These are phyloP conservation scores for Aspergillus taichungensis DNA, from an alignment of 495 filamentous ascomycete species.

Conservation along the genomic window DNA sequence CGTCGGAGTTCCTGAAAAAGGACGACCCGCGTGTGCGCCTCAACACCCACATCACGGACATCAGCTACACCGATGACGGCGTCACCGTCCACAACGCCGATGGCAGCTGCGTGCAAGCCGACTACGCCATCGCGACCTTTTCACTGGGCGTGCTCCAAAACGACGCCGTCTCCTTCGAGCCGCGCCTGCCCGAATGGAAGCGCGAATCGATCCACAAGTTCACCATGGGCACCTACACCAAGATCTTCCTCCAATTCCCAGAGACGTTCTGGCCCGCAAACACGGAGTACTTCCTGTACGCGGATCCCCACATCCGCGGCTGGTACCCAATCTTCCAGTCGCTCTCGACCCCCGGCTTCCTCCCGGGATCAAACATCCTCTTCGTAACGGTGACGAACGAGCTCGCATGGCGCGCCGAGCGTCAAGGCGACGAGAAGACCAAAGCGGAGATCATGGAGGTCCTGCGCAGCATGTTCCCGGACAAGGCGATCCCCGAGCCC, in stretches of 20 bases:
- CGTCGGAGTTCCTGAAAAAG: constrained; percentile 46
- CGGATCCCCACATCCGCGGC: constrained; percentile 50
- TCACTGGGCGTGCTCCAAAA: constrained; percentile 64
- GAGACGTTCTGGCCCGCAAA: constrained; percentile 61
- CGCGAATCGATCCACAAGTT: constrained; percentile 54
- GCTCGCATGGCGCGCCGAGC: constrained; percentile 56
- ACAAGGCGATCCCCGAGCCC: constrained; percentile 53
- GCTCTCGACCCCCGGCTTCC: constrained; percentile 49
- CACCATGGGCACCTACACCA: constrained; percentile 70
- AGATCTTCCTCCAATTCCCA: constrained; percentile 68
- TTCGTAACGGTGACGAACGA: constrained; percentile 60
- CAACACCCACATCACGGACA: constrained; percentile 48
- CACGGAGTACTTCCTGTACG: constrained; percentile 65
- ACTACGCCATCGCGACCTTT: constrained; percentile 50
- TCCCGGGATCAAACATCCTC: constrained; percentile 55
- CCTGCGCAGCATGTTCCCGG: constrained; percentile 57
- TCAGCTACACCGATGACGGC: constrained; percentile 45
- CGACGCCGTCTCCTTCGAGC: constrained; percentile 50
- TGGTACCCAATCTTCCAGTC: constrained; percentile 69
- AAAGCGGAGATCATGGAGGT: constrained; percentile 52
- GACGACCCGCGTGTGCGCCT: constrained; percentile 52
- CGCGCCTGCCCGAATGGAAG: constrained; percentile 59
- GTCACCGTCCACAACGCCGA: constrained; percentile 50
- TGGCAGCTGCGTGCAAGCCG: constrained; percentile 52
- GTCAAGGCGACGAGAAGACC: constrained; percentile 52